Base-by-base conservation (phyloP, 208 protist species). In the Leptomonas pyrrhocoris region DNA sequence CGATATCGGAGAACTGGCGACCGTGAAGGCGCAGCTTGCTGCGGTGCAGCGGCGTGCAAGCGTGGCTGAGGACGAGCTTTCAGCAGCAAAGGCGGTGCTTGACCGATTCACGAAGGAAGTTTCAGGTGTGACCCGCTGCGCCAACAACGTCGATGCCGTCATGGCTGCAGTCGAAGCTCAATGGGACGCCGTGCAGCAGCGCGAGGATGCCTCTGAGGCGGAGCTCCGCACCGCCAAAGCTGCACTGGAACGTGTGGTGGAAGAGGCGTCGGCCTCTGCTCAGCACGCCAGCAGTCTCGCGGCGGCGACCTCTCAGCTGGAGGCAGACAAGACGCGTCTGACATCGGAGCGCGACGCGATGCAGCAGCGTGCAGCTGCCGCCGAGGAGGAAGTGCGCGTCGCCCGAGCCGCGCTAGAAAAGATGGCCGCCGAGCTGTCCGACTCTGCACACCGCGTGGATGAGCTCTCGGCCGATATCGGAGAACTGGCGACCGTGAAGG, bases 351-450 rank as follows among this genome's bases (percentile, higher is more conserved):
- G n/a, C 27, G 18, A 53, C 19, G 28, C 25, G 8, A 45, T 62
- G 36, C 55, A 69, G 28, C 46, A 34, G 31, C 45, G 36, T 7
- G 40, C 54, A 38, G 28, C 34, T 21, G 69, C 36, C 16, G 21
- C 43, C 6, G 43, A 63, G 31, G 36, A 72, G n/a, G 54, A 72
- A 21, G n/a, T 40, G 43, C 45, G 58, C 23, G 43, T 50, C 5
- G 48, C 56, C 51, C 12, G 58, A 19, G 46, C 48, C 16, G 54
- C 54, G 53, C 13, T 73, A 40, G 57, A 56, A 28, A 38, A 55
- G 64, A 19, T 56, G 50, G 50, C 48, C 11, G 59, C 13, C 1
- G 58, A 68, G 21, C 38, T 40, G 23, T 8, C 43, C 9, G 27
- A 36, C 28, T 5, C 45, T 21, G 45, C 15, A 18, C 12, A 64